A percentile compares a stretch with the other conserved stretches of the same genome.
Evolutionary conservation across 2,329 filamentous ascomycete genomes (phyloP).

Genomic region (Trichoderma sp.): DNA sequence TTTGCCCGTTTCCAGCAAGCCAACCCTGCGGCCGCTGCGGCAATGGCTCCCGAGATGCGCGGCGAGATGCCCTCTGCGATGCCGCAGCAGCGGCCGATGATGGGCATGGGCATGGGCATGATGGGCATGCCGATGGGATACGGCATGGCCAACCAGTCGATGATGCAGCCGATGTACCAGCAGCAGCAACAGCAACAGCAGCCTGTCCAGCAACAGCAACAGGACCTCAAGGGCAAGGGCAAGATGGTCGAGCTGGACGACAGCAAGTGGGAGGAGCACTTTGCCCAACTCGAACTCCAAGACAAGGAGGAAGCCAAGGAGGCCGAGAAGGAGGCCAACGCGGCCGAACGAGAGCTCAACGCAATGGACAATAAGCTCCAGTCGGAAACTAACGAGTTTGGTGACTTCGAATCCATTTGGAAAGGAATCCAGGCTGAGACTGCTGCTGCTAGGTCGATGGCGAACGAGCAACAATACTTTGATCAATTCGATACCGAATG

Average conservation of each 20-base stretch:
- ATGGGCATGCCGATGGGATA: constrained; percentile 57
- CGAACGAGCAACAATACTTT: constrained; percentile 64
- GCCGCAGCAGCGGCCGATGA: constrained; percentile 63
- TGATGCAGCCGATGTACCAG: constrained; percentile 55
- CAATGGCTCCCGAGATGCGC: constrained; percentile 62
- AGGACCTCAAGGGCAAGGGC: constrained; percentile 74
- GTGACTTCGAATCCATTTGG: constrained; percentile 90
- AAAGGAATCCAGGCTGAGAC: constrained; percentile 78
- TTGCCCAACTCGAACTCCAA: constrained; percentile 79
- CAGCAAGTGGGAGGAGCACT: constrained; percentile 93
- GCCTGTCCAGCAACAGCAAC: constrained; percentile 51
- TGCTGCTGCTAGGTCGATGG: constrained; percentile 69
- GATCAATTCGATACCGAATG: constrained; percentile 76
- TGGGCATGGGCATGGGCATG: constrained; percentile 58
- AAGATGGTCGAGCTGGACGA: constrained; percentile 95
- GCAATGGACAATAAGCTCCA: constrained; percentile 73
- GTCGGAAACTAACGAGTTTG: constrained; percentile 74
- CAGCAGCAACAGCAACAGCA: constrained; percentile 53
- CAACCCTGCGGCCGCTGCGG: constrained; percentile 56
- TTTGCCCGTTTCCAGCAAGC: constrained; percentile 85
- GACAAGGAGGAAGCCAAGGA: constrained; percentile 52
- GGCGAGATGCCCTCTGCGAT: constrained; percentile 50
- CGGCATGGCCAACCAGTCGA: constrained; percentile 46
- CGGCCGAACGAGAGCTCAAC: constrained; percentile 84
- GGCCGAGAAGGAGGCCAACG: constrained; percentile 64